phyloP scores from a whole-genome alignment of 768 basidiomycete species.

The Pleurotus cornucopiae region DNA sequence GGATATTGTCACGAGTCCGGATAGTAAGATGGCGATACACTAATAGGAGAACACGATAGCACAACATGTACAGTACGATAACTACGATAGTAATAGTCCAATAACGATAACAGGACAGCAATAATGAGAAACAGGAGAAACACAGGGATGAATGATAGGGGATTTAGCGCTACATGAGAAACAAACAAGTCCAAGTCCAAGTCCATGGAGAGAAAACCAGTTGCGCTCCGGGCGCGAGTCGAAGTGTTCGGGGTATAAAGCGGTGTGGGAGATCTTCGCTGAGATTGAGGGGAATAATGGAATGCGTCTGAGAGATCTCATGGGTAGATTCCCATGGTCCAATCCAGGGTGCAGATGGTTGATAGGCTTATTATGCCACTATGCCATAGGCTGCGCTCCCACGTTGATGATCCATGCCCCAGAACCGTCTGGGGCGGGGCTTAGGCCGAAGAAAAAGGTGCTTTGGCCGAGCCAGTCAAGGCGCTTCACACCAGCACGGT shows the following conservation, averaged over 20 bases:
- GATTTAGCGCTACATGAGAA: neutral
- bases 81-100: slow-evolving; percentile 3
- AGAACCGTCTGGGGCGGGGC: slow-evolving; percentile 13
- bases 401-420: slow-evolving; percentile 11
- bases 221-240: neutral
- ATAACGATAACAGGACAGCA: slow-evolving; percentile 5
- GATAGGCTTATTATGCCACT: neutral
- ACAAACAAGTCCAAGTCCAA: neutral
- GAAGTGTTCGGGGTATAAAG: neutral
- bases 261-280: neutral
- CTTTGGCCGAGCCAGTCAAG: slow-evolving; percentile 14
- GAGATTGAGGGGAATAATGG: neutral
- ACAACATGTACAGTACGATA: neutral
- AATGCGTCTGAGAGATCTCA: neutral
- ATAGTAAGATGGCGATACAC: too few relatives aligned
- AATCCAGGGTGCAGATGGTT: neutral
- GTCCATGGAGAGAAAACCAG: neutral
- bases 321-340: neutral
- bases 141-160: neutral
- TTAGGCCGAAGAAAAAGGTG: slow-evolving; percentile 14
- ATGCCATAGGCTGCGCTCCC: neutral
- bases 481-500: slow-evolving; percentile 14
- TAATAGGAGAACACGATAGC: too few relatives aligned
- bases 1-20: too few relatives aligned
- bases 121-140: neutral